Evolutionary conservation across 2,329 filamentous ascomycete genomes (phyloP).

Genomic region (Ambrosiella xylebori): DNA sequence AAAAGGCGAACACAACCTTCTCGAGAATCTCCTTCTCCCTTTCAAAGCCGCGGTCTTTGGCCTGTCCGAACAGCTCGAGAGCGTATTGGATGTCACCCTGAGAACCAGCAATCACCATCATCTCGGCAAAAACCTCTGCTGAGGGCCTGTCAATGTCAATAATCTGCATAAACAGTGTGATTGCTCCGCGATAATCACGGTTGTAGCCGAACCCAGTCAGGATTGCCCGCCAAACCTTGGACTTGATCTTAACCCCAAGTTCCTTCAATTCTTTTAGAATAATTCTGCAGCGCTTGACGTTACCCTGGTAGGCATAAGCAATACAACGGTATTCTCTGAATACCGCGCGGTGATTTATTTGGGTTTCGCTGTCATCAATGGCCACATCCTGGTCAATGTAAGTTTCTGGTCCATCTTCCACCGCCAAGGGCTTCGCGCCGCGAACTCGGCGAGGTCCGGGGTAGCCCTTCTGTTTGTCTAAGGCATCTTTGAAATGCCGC

Average conservation of each 20-base stretch:
- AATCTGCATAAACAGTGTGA: constrained; percentile 46
- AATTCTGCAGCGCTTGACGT: constrained; percentile 7
- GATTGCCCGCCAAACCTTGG: constrained; percentile 57
- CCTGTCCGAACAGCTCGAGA: constrained; percentile 45
- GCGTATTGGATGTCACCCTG: constrained; percentile 58
- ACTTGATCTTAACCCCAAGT: constrained; percentile 28
- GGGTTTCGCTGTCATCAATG: not conserved
- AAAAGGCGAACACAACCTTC: constrained; percentile 25
- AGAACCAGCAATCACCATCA: constrained; percentile 55
- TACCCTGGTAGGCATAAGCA: constrained; percentile 8
- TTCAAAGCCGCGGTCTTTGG: constrained; percentile 33
- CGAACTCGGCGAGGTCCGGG: not conserved
- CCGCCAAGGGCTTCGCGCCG: not conserved
- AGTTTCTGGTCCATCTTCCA: not conserved
- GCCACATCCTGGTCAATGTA: not conserved
- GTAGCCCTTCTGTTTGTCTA: not conserved
- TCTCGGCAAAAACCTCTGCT: constrained; percentile 47
- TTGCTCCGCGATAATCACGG: constrained; percentile 48
- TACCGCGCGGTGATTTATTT: not conserved
- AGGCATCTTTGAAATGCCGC: not conserved
- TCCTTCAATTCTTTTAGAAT: constrained; percentile 8
- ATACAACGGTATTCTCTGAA: constrained; percentile 8
- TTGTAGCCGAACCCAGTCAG: constrained; percentile 52
- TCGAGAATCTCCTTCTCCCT: constrained; percentile 27
- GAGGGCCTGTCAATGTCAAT: constrained; percentile 35